phyloP scores from a whole-genome alignment of 345 rosid species.

The Aquilaria yunnanensis region DNA sequence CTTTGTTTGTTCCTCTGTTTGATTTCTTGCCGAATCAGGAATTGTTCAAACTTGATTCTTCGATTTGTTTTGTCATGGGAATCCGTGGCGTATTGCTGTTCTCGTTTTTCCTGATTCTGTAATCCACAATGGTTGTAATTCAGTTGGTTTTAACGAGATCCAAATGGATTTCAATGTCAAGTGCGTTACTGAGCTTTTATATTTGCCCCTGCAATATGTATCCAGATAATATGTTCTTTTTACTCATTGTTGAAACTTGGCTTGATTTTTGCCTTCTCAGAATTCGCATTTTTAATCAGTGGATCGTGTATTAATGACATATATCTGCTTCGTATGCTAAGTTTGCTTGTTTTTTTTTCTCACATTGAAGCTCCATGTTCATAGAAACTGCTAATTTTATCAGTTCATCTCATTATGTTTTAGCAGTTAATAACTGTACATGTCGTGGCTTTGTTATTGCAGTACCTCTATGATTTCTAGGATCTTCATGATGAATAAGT shows the following conservation, averaged over 20 bases:
- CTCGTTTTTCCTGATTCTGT: constrained; percentile 7
- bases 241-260: no score
- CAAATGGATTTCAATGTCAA: no score
- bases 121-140: constrained; percentile 9
- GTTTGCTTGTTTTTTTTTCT: no score
- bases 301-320: no score
- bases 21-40: constrained; percentile 19
- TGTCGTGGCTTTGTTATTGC: background rate
- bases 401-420: background rate
- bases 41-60: constrained; percentile 10
- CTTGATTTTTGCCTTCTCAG: background rate
- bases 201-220: no score
- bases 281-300: no score
- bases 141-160: background rate
- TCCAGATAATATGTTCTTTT: no score
- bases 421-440: background rate
- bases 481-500: background rate
- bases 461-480: constrained; percentile 2
- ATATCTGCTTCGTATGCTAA: no score
- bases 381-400: background rate
- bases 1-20: background rate
- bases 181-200: no score
- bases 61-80: constrained; percentile 7
- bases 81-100: constrained; percentile 4
- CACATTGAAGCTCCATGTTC: no score